phyloP scores from a whole-genome alignment of 306 rosid genomes.

The Acacia crassicarpa region DNA sequence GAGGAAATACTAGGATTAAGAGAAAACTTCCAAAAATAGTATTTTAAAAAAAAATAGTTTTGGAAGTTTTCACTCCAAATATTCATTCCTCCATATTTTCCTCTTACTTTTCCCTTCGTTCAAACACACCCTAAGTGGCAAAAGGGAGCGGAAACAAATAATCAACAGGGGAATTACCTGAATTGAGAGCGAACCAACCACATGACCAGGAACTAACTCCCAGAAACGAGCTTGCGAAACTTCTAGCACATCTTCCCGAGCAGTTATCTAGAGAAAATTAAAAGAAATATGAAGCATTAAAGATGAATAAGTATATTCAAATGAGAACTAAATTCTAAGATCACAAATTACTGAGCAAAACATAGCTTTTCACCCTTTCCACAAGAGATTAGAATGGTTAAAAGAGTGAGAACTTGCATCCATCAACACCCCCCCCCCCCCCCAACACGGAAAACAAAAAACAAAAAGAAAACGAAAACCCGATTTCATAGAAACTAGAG shows the following conservation, averaged over 20 bases:
- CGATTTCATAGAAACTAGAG: neutral
- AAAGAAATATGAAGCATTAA: neutral
- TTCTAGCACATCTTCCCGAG: constrained; percentile 76
- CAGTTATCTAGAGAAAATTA: constrained; percentile 51
- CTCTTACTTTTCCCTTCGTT: too few species aligned
- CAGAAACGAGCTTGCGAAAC: constrained; percentile 84
- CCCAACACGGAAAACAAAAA: too few species aligned
- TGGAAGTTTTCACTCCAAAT: too few species aligned
- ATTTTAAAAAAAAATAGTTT: too few species aligned
- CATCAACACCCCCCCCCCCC: neutral
- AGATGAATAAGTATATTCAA: neutral
- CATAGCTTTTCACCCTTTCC: neutral
- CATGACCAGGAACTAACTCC: constrained; percentile 95
- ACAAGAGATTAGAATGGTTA: neutral
- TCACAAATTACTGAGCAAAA: constrained; percentile 8
- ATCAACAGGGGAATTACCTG: constrained; percentile 45
- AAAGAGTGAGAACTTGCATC: neutral
- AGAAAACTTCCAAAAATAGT: too few species aligned
- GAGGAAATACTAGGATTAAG: too few species aligned
- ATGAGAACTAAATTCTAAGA: constrained; percentile 16
- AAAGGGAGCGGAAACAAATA: neutral
- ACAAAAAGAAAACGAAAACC: neutral
- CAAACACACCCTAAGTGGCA: neutral
- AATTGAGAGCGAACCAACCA: constrained; percentile 73
- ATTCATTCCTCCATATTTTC: too few species aligned